A percentile compares a stretch with the other conserved stretches of the same genome.
Evolutionary conservation across 805 yeast species (phyloP).

Genomic region (Zygosaccharomyces bisporus): DNA sequence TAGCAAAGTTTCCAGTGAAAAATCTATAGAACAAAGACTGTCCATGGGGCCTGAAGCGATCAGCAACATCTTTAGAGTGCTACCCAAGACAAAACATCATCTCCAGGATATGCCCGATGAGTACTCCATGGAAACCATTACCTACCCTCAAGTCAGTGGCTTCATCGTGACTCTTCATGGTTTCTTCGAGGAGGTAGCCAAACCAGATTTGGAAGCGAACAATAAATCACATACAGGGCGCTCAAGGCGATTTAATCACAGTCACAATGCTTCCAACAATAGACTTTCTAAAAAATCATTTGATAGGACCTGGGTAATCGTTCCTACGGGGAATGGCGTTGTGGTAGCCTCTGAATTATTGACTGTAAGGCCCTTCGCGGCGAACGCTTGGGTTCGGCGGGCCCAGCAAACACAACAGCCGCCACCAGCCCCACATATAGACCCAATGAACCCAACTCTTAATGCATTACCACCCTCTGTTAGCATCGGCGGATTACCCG

Average conservation of each 20-base stretch:
- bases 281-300: constrained; percentile 65
- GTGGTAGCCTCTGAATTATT: constrained; percentile 85
- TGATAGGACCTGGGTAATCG: constrained; percentile 77
- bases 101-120: constrained; percentile 57
- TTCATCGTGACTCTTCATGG: constrained; percentile 82
- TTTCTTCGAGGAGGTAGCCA: constrained; percentile 63
- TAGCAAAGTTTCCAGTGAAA: constrained; percentile 52
- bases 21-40: constrained; percentile 55
- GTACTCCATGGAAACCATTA: constrained; percentile 75
- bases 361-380: constrained; percentile 58
- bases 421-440: constrained; percentile 8
- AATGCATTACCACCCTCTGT: constrained; percentile 3
- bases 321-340: constrained; percentile 63
- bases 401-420: constrained; percentile 12
- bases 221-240: constrained; percentile 21
- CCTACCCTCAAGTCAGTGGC: constrained; percentile 69
- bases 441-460: constrained; percentile 4
- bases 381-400: constrained; percentile 51
- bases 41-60: constrained; percentile 69
- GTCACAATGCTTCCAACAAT: constrained; percentile 31
- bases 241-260: constrained; percentile 33
- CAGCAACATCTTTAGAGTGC: constrained; percentile 50
- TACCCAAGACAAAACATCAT: constrained; percentile 80
- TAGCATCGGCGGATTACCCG: constrained; percentile 1
- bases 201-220: constrained; percentile 44